phyloP scores from a whole-genome alignment of 2,329 filamentous ascomycete species.

The Arthrobotrys musiformis region DNA sequence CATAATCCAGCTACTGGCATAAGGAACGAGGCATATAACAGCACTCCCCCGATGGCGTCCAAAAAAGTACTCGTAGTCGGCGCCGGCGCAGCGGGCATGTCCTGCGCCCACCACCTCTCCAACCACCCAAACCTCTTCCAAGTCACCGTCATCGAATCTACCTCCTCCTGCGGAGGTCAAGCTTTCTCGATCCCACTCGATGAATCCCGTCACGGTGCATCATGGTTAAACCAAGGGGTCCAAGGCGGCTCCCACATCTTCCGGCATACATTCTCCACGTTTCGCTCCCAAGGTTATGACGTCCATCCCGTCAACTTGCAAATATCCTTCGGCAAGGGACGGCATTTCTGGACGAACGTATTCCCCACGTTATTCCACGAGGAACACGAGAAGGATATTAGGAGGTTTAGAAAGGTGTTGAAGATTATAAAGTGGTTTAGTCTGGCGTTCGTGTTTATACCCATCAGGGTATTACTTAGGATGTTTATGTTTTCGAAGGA shows the following conservation, averaged over 20 bases:
- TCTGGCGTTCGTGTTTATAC: conserved; percentile 70
- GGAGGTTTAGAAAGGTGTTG: conserved; percentile 69
- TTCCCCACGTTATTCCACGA: conserved; percentile 71
- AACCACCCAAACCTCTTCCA: conserved; percentile 71
- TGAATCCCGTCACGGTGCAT: conserved; percentile 70
- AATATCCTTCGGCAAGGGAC: conserved; percentile 72
- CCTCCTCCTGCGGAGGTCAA: conserved; percentile 72
- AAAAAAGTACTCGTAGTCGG: conserved; percentile 71
- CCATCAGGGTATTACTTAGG: conserved; percentile 73
- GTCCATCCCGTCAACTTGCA: conserved; percentile 71
- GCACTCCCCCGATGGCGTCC: conserved; percentile 60
- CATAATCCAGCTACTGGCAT: no score
- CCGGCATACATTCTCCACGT: conserved; percentile 75
- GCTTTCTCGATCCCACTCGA: conserved; percentile 72
- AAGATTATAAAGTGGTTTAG: conserved; percentile 71
- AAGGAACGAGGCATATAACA: no score
- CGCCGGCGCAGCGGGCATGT: conserved; percentile 72
- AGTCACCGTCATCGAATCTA: conserved; percentile 70
- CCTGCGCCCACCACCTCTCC: conserved; percentile 71
- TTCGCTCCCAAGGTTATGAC: conserved; percentile 69
- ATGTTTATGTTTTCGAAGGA: conserved; percentile 76
- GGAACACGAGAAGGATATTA: conserved; percentile 69
- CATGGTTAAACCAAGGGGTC: conserved; percentile 73
- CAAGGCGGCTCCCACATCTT: conserved; percentile 75
- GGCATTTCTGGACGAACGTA: conserved; percentile 74